Percentiles rank a stretch among this genome's conserved stretches.
These are phyloP conservation scores for Boletus sensibilis DNA, from an alignment of 768 basidiomycete genomes.

Conservation along the genomic window DNA sequence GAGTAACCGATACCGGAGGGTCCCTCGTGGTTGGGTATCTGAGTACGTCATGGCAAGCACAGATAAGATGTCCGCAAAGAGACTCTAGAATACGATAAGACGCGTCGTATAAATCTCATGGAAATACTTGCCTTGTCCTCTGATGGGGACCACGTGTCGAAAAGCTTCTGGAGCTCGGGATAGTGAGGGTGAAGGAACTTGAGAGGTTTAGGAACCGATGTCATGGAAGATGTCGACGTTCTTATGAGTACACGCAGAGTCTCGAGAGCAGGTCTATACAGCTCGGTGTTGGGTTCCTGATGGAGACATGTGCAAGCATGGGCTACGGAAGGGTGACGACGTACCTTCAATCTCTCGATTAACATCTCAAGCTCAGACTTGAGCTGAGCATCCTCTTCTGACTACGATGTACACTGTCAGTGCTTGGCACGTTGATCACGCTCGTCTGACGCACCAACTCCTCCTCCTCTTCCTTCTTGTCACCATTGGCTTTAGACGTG, in stretches of 20 bases:
- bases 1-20: constrained; percentile 87
- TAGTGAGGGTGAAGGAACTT: constrained; percentile 98
- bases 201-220: constrained; percentile 96
- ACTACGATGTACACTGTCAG: constrained; percentile 44
- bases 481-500: constrained; percentile 54
- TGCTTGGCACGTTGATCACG: constrained; percentile 9
- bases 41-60: constrained; percentile 99
- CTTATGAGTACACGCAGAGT: constrained; percentile 90
- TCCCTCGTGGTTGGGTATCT: constrained; percentile 94
- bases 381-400: constrained; percentile 92
- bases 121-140: constrained; percentile 54
- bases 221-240: constrained; percentile 98
- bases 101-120: background rate
- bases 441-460: constrained; percentile 63
- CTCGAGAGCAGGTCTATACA: constrained; percentile 90
- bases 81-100: constrained; percentile 50
- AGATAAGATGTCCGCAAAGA: constrained; percentile 96
- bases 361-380: constrained; percentile 97
- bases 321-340: constrained; percentile 16
- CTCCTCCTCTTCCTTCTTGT: constrained; percentile 57
- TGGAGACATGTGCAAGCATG: constrained; percentile 14
- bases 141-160: constrained; percentile 77
- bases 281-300: constrained; percentile 82
- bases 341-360: constrained; percentile 86
- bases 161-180: constrained; percentile 78